Evolutionary conservation across 805 yeast species (phyloP).

Genomic region (Lipomyces spencermartinsiae): DNA sequence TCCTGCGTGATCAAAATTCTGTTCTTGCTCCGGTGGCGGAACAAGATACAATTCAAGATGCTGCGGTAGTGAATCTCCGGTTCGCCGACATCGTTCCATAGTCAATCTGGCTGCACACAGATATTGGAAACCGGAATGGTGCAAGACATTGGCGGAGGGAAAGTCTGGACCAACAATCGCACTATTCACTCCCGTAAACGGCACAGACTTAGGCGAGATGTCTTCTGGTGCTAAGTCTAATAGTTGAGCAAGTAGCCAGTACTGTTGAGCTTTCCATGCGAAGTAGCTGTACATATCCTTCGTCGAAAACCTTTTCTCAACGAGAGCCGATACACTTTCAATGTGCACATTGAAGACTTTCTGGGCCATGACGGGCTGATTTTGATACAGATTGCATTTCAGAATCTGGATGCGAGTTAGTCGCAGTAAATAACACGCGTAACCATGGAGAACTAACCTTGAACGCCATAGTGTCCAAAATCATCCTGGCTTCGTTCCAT

Average conservation of each 20-base stretch:
- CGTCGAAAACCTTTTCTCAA: slow-evolving; percentile 44
- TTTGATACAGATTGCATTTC: slow-evolving; percentile 63
- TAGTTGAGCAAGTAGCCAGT: slow-evolving; percentile 68
- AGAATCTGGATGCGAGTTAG: slow-evolving; percentile 51
- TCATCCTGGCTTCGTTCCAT: slow-evolving; percentile 56
- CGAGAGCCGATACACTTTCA: slow-evolving; percentile 53
- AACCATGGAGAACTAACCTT: slow-evolving; percentile 41
- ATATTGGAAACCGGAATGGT: slow-evolving; percentile 40
- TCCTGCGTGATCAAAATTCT: slow-evolving; percentile 20
- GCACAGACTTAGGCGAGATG: slow-evolving; percentile 49
- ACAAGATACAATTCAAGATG: slow-evolving; percentile 26
- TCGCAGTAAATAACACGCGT: neutral
- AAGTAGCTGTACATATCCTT: slow-evolving; percentile 45
- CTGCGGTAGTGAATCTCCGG: neutral
- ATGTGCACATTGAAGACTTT: slow-evolving; percentile 71
- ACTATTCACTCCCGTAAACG: slow-evolving; percentile 41
- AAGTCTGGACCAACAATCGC: slow-evolving; percentile 31
- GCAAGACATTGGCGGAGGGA: slow-evolving; percentile 37
- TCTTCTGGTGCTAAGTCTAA: slow-evolving; percentile 55
- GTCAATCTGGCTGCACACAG: slow-evolving; percentile 40
- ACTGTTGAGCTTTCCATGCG: slow-evolving; percentile 69
- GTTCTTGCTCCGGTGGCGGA: slow-evolving; percentile 24
- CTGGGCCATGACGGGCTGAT: slow-evolving; percentile 64
- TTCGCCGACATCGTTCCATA: slow-evolving; percentile 36
- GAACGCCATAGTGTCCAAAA: slow-evolving; percentile 66